phyloP scores from a whole-genome alignment of 2,329 filamentous ascomycete species.

The Neoascochyta sp. region DNA sequence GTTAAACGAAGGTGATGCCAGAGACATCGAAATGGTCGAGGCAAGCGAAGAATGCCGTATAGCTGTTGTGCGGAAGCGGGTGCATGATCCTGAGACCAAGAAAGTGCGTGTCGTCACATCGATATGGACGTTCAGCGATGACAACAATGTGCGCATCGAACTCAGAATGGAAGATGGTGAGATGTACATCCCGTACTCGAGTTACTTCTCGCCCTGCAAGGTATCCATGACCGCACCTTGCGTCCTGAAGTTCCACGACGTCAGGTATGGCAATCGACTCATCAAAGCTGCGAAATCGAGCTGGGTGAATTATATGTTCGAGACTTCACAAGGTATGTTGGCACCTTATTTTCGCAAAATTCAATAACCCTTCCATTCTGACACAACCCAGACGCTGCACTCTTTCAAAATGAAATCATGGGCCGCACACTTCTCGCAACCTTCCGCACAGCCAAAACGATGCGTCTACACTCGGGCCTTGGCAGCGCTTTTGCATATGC shows the following conservation, averaged over 20 bases:
- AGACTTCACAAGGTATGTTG: constrained; percentile 23
- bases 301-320: constrained; percentile 48
- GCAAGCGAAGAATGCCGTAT: constrained; percentile 41
- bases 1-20: constrained; percentile 33
- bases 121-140: constrained; percentile 46
- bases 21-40: constrained; percentile 41
- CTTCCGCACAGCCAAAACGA: constrained; percentile 44
- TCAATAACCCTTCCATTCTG: constrained; percentile 1
- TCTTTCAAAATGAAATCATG: constrained; percentile 48
- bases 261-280: constrained; percentile 32
- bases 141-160: constrained; percentile 42
- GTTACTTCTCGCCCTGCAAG: constrained; percentile 46
- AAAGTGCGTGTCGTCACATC: constrained; percentile 40
- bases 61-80: constrained; percentile 43
- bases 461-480: constrained; percentile 45
- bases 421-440: constrained; percentile 43
- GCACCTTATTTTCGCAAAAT: background rate
- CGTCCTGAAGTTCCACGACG: constrained; percentile 41
- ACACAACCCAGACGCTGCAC: constrained; percentile 24
- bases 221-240: constrained; percentile 41
- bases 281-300: constrained; percentile 38
- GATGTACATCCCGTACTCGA: constrained; percentile 45
- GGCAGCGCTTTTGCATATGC: constrained; percentile 43
- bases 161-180: constrained; percentile 42
- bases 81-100: constrained; percentile 34